Evolutionary conservation across 306 rosid genomes (phyloP), one percentile per base, ranked within the genome.

Genomic region (Malus sieversii): DNA sequence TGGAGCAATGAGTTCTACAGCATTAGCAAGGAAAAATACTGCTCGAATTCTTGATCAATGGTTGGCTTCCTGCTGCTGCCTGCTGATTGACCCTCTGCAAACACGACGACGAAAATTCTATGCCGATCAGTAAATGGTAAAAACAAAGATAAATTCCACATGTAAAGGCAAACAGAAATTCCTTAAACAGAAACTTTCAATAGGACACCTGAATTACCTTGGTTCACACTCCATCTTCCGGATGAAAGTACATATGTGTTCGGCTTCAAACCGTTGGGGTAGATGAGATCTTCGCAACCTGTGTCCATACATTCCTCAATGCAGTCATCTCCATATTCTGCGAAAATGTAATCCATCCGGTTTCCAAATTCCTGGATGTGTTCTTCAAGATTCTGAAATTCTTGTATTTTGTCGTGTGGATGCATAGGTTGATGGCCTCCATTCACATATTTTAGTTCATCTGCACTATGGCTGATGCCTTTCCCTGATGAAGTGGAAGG

Each of bases 41-140:
- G 77, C 88, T 91, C 98, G 44, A 94, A 94, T 76, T 94, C 98
- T 83, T 88, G 90, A 84, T 94, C 97, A 59, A 91, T 94, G 14
- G 98, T 94, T n/a, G 98, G 95, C 62, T 81, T 73, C 86, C 86
- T 85, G 66, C 70, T 35, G 65, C 72, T 8, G 40, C 58, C 82
- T 29, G 96, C 82, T 29, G 96, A 85, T 84, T 88, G 80, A 84
- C 77, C 89, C 78, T 91, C 95, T 94, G 91, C 88, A 86, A 73
- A 69, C 58, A 79, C 80, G 82, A 83, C 12, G 72, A 58, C 0
- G 64, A 70, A 64, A 57, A 44, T 30, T 19, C 13, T 19, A 68
- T 10, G 55, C 35, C 55, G 19, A 44, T 27, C 29, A 44, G 58
- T 60, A 73, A 33, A 32, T 18, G 48, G 55, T 48, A 65, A 20